phyloP scores from a whole-genome alignment of 257 asterid species.

The Craterostigma plantagineum region DNA sequence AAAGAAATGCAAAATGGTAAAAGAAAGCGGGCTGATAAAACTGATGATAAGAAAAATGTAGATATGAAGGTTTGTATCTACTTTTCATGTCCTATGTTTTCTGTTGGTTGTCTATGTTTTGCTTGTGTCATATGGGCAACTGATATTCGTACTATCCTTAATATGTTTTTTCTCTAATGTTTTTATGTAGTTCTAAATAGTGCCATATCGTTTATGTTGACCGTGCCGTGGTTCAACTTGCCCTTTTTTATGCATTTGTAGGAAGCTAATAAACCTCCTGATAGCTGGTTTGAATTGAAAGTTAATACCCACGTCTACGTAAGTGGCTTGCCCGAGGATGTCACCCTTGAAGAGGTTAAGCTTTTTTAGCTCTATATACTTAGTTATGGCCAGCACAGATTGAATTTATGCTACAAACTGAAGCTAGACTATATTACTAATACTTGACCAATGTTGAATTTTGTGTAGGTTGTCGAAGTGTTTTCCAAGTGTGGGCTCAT shows the following conservation, averaged over 20 bases:
- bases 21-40: constrained; percentile 44
- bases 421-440: background rate
- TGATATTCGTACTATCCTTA: too few species aligned
- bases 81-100: constrained; percentile 4
- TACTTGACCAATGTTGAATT: constrained; percentile 3
- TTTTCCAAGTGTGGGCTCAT: constrained; percentile 91
- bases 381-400: too few species aligned
- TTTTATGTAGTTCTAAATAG: too few species aligned
- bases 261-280: constrained; percentile 98
- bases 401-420: too few species aligned
- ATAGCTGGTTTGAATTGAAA: constrained; percentile 91
- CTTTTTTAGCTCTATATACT: too few species aligned
- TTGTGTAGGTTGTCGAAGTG: constrained; percentile 64
- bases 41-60: constrained; percentile 34
- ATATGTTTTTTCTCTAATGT: too few species aligned
- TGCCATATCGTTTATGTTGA: constrained; percentile 1
- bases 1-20: constrained; percentile 38
- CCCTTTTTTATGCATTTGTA: constrained; percentile 10
- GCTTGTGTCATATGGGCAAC: background rate
- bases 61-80: constrained; percentile 51
- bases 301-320: constrained; percentile 89
- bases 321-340: constrained; percentile 92
- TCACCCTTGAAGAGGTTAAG: constrained; percentile 63
- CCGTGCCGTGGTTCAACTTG: too few species aligned
- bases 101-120: too few species aligned